Evolutionary conservation across 139 green algal genomes (phyloP).

Genomic region (Zygnema circumcarinatum): DNA sequence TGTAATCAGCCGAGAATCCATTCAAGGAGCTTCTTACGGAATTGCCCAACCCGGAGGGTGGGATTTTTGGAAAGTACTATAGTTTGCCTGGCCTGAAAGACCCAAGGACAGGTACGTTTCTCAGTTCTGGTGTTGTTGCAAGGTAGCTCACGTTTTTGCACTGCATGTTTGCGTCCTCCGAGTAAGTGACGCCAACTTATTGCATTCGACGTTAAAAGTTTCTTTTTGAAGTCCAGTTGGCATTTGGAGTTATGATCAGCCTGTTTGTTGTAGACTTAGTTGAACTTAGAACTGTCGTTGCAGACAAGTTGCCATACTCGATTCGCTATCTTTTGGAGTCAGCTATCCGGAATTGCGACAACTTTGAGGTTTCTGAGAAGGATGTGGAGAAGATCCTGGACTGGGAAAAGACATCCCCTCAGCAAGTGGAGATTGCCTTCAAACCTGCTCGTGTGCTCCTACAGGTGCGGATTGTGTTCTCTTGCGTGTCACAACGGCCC

Average conservation of each 20-base stretch:
- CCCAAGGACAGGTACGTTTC: slow-evolving; percentile 46
- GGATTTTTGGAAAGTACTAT: slow-evolving; percentile 62
- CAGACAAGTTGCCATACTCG: slow-evolving; percentile 62
- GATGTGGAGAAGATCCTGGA: slow-evolving; percentile 63
- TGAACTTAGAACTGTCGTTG: no score
- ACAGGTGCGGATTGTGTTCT: slow-evolving; percentile 56
- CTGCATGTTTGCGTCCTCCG: no score
- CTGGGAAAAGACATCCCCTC: slow-evolving; percentile 60
- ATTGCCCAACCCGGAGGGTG: slow-evolving; percentile 47
- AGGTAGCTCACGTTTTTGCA: no score
- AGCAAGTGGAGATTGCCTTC: slow-evolving; percentile 65
- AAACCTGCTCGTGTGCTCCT: slow-evolving; percentile 62
- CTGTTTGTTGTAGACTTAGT: no score
- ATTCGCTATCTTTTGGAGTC: slow-evolving; percentile 60
- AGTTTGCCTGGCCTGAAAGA: slow-evolving; percentile 55
- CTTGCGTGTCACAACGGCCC: slow-evolving; percentile 6
- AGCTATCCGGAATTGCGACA: slow-evolving; percentile 61
- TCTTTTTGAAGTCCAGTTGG: no score
- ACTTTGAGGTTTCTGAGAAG: slow-evolving; percentile 54
- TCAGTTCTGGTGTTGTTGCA: slow-evolving; percentile 5
- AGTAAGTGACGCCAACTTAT: no score
- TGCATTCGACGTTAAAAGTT: no score
- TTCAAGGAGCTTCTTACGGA: slow-evolving; percentile 57
- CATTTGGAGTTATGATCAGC: no score
- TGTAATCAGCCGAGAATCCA: slow-evolving; percentile 47